Percentiles rank a stretch among this genome's conserved stretches.
Evolutionary conservation across 73 alveolate species (phyloP).

Genomic region (Urostyla sp.): DNA sequence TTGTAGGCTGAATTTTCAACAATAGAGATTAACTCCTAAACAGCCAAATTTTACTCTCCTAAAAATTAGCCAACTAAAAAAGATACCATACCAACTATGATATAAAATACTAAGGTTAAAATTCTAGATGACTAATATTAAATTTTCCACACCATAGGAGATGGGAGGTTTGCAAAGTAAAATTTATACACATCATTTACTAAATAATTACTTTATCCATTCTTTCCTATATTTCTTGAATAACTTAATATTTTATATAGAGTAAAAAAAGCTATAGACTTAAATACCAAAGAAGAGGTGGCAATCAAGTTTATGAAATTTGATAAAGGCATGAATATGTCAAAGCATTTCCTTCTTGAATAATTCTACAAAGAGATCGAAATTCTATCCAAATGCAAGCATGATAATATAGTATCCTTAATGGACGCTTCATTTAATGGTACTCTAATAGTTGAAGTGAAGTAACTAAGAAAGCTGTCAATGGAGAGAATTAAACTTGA

Average conservation of each 20-base stretch:
- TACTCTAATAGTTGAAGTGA: slow-evolving; percentile 20
- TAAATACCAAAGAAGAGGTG: neutral
- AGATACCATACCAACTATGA: too few species aligned
- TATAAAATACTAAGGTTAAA: too few species aligned
- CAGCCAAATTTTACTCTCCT: too few species aligned
- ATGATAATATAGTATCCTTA: slow-evolving; percentile 36
- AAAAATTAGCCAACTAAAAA: too few species aligned
- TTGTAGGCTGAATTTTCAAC: too few species aligned
- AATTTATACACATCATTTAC: too few species aligned
- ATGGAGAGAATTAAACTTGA: too few species aligned
- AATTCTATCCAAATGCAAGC: slow-evolving; percentile 35
- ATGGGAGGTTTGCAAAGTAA: too few species aligned
- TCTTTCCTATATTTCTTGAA: neutral
- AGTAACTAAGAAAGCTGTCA: neutral
- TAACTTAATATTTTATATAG: neutral
- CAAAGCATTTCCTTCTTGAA: slow-evolving; percentile 18
- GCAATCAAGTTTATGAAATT: slow-evolving; percentile 34
- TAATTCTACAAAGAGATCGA: slow-evolving; percentile 27
- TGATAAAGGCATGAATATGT: neutral
- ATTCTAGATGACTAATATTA: too few species aligned
- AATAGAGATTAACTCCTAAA: too few species aligned
- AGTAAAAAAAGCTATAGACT: slow-evolving; percentile 44
- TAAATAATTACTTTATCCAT: too few species aligned
- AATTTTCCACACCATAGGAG: too few species aligned
- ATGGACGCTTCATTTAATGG: slow-evolving; percentile 57